Percentiles rank a stretch among this genome's conserved stretches.
phyloP scores from a whole-genome alignment of 768 basidiomycete genomes.

The Suillus tomentosus region DNA sequence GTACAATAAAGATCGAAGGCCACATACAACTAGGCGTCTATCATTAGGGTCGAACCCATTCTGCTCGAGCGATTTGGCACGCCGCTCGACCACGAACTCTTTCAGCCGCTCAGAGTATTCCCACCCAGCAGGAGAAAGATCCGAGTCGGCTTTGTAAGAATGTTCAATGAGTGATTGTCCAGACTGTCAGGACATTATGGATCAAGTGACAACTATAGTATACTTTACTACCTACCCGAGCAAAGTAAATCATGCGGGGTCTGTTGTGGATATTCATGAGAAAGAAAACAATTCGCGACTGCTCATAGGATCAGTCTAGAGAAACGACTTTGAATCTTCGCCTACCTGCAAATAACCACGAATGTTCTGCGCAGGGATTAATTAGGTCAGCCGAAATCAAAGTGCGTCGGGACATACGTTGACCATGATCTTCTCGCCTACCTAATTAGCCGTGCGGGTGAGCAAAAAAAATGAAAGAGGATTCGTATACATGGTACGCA shows the following conservation, averaged over 20 bases:
- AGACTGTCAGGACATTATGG: constrained; percentile 52
- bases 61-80: constrained; percentile 74
- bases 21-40: constrained; percentile 66
- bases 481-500: constrained; percentile 24
- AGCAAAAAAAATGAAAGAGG: constrained; percentile 13
- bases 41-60: constrained; percentile 63
- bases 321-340: background rate
- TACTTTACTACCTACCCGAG: constrained; percentile 60
- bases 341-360: constrained; percentile 84
- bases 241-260: constrained; percentile 94
- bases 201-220: constrained; percentile 1
- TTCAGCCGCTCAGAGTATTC: constrained; percentile 90
- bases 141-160: constrained; percentile 98
- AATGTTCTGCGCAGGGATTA: constrained; percentile 54
- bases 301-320: constrained; percentile 17
- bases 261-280: constrained; percentile 99
- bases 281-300: constrained; percentile 97
- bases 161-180: constrained; percentile 99
- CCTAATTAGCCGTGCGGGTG: constrained; percentile 42
- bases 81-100: constrained; percentile 85
- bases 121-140: constrained; percentile 93
- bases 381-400: constrained; percentile 1
- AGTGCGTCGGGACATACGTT: constrained; percentile 48
- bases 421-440: constrained; percentile 94
- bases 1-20: background rate